Conservation (phyloP, 108 stramenopile species). For the Pseudonitzschia delicatissima region DNA sequence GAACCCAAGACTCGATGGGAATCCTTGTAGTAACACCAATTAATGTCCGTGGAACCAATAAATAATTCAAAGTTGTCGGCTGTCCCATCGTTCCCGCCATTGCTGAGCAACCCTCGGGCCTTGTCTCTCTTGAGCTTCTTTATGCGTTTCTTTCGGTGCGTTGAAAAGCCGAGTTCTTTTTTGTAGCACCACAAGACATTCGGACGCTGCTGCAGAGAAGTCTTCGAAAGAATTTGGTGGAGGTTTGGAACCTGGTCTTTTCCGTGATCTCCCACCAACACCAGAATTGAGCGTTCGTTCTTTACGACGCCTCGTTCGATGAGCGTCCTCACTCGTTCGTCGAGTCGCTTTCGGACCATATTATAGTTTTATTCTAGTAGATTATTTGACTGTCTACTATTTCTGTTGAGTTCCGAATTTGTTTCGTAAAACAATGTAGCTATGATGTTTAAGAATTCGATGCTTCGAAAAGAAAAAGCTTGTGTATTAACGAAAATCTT, state of each 20-base stretch:
- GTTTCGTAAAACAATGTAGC: too few relatives aligned
- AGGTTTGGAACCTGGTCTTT: constrained; percentile 98
- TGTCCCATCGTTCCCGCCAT: constrained; percentile 29
- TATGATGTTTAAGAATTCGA: too few relatives aligned
- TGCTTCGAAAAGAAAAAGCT: too few relatives aligned
- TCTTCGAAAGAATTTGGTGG: constrained; percentile 86
- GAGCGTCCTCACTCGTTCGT: constrained; percentile 92
- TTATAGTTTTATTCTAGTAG: constrained; percentile 15
- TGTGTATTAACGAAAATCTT: too few relatives aligned
- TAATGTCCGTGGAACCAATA: constrained; percentile 89
- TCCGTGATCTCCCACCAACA: constrained; percentile 98
- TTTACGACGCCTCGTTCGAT: constrained; percentile 84
- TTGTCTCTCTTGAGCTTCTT: constrained; percentile 93
- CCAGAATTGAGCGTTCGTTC: constrained; percentile 86
- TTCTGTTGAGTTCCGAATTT: too few relatives aligned
- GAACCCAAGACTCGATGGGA: constrained; percentile 94
- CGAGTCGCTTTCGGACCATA: constrained; percentile 97
- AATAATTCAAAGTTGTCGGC: constrained; percentile 98
- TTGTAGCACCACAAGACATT: constrained; percentile 99
- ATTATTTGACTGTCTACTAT: too few relatives aligned
- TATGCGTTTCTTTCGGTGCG: constrained; percentile 92
- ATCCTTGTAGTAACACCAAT: constrained; percentile 99
- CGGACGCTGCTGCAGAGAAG: constrained; percentile 77
- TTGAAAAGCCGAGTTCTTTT: constrained; percentile 98
- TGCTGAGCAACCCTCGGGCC: constrained; percentile 63